Evolutionary conservation across 2,329 filamentous ascomycete genomes (phyloP), one percentile per base, ranked within the genome.

Genomic region (Bipolaris bicolor): DNA sequence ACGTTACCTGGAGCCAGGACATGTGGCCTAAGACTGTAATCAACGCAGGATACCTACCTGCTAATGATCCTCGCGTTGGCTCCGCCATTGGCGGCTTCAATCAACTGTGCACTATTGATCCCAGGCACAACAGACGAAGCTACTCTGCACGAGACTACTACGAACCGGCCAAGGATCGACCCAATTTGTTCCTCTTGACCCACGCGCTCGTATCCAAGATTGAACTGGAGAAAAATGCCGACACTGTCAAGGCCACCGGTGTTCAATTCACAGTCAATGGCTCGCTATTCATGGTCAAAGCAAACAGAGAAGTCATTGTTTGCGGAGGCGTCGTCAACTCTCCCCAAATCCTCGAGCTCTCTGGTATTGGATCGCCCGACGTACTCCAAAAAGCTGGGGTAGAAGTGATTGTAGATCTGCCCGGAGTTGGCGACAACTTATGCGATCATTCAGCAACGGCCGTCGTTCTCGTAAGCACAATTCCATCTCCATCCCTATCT

Each of bases 121-220:
- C 70, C 3, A 62, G 56, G 33, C 65, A 66, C 3, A 59, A 69
- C 13, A 55, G 55, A 39, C 60, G 68, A 49, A 79, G 71, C 33
- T 78, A 78, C 53, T 66, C 75, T 10, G 75, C 73, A 10, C 55
- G 73, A 55, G 74, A 67, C 1, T 79, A 77, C 63, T 76, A 75
- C 24, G 67, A 71, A 44, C 69, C 73, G n/a, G 74, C 73, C 43
- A 61, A 67, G 1, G 40, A 60, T 1, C 74, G 81, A 7, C 64
- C 72, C 2, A 85, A 85, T 58, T 66, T 85, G 2, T 69, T 75
- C n/a, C 67, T 84, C 1, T 66, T 84, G 5, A 80, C 79, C 1
- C 76, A 83, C 37, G 79, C 81, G 3, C 63, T 78, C 31, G 80
- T 83, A 16, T 58, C 78, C 45, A 69, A 82, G 57, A 70, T 88